These are phyloP conservation scores for Tetrapisispora fleetii DNA, from an alignment of 805 yeast genomes.

Conservation along the genomic window DNA sequence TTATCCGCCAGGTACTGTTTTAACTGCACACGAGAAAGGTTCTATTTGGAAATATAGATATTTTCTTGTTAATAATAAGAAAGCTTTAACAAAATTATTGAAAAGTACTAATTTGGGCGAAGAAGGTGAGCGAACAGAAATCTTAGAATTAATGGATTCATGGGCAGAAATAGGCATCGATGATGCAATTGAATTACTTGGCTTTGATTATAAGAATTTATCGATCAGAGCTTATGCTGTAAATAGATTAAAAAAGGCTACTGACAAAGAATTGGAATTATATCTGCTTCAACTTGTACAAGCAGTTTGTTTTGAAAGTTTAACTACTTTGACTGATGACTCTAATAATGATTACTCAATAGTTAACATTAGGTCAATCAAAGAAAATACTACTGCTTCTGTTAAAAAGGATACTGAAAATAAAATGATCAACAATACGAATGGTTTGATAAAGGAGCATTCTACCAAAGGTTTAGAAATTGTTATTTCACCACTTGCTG, in stretches of 20 bases:
- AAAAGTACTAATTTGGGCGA: conserved; percentile 86
- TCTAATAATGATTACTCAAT: conserved; percentile 32
- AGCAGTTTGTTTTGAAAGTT: conserved; percentile 69
- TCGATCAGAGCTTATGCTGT: conserved; percentile 83
- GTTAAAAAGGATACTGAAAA: not conserved
- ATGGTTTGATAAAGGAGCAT: not conserved
- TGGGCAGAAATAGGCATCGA: conserved; percentile 75
- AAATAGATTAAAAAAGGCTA: conserved; percentile 65
- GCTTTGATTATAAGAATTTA: conserved; percentile 64
- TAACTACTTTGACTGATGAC: conserved; percentile 21
- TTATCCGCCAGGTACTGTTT: conserved; percentile 75
- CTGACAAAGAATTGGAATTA: conserved; percentile 68
- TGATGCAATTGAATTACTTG: conserved; percentile 76
- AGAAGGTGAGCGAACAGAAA: conserved; percentile 69
- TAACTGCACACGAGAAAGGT: conserved; percentile 76
- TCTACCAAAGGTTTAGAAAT: conserved; percentile 2
- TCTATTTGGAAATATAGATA: conserved; percentile 86
- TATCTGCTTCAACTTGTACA: conserved; percentile 86
- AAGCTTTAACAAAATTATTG: conserved; percentile 68
- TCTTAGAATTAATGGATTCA: conserved; percentile 56
- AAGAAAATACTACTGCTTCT: not conserved
- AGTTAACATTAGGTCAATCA: conserved; percentile 22
- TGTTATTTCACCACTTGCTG: conserved; percentile 52
- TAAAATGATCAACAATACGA: not conserved
- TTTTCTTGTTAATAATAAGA: conserved; percentile 58